phyloP scores from a whole-genome alignment of 148 eudicot species.

The Rhododendron simsii region DNA sequence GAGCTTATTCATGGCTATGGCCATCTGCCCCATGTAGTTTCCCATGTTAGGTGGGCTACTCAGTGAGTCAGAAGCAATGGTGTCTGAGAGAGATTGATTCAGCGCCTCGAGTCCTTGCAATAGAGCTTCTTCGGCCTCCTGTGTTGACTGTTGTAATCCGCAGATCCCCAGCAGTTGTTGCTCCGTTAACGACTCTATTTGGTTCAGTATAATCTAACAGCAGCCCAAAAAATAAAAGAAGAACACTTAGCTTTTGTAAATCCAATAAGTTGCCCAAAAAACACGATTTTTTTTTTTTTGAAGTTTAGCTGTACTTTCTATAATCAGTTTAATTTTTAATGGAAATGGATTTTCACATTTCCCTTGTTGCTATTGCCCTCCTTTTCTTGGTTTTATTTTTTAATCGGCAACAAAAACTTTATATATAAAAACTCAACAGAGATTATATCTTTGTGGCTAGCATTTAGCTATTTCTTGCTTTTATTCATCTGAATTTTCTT shows the following conservation, averaged over 20 bases:
- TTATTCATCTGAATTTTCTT: neutral
- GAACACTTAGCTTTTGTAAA: neutral
- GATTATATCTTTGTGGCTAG: too few relatives aligned
- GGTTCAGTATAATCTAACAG: conserved; percentile 55
- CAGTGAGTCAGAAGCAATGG: conserved; percentile 55
- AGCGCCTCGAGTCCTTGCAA: too few relatives aligned
- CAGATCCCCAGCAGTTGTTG: too few relatives aligned
- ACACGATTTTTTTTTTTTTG: rapidly evolving
- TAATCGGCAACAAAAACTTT: too few relatives aligned
- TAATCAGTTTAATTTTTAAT: too few relatives aligned
- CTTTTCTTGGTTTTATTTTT: too few relatives aligned
- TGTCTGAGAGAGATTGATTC: too few relatives aligned
- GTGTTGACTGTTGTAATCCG: too few relatives aligned
- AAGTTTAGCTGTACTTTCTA: neutral
- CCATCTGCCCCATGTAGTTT: conserved; percentile 86
- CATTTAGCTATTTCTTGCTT: neutral
- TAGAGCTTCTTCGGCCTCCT: too few relatives aligned
- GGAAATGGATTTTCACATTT: too few relatives aligned
- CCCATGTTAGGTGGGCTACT: conserved; percentile 55
- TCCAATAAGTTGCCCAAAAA: neutral
- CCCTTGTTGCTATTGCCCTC: too few relatives aligned
- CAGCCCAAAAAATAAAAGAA: neutral
- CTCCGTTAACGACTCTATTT: conserved; percentile 82
- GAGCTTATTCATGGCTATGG: conserved; percentile 81
- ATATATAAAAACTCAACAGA: too few relatives aligned